phyloP scores from a whole-genome alignment of 2,329 filamentous ascomycete species.

The Aspergillus novoparasiticus region DNA sequence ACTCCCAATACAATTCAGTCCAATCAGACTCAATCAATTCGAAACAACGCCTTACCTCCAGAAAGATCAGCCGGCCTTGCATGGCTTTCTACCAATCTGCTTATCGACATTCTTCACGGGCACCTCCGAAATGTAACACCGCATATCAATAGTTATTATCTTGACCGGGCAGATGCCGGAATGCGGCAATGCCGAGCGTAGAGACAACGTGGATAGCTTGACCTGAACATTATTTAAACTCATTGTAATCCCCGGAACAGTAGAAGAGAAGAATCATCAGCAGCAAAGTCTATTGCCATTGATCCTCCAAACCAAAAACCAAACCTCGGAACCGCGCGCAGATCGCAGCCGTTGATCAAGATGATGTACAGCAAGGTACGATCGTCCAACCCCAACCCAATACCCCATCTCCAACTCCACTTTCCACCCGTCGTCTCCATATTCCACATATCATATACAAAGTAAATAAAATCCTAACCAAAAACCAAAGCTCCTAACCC shows the following conservation, averaged over 20 bases:
- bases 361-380: conserved; percentile 31
- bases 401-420: neutral
- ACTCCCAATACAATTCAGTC: neutral
- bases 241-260: neutral
- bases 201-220: neutral
- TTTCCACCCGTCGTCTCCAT: too few relatives aligned
- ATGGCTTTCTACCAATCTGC: conserved; percentile 9
- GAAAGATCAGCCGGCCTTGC: conserved; percentile 1
- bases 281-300: neutral
- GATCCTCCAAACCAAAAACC: neutral
- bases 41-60: neutral
- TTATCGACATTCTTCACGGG: conserved; percentile 13
- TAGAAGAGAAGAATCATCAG: neutral
- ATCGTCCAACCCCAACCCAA: neutral
- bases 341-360: conserved; percentile 10
- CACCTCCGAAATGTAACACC: conserved; percentile 15
- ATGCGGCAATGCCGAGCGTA: neutral
- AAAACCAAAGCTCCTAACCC: conserved; percentile 1
- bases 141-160: neutral
- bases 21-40: conserved; percentile 1
- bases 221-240: neutral
- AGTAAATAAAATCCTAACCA: neutral
- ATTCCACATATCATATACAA: neutral
- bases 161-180: neutral
- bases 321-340: neutral